phyloP scores from a whole-genome alignment of 305 asterid species.

The Fraxinus angustifolia region DNA sequence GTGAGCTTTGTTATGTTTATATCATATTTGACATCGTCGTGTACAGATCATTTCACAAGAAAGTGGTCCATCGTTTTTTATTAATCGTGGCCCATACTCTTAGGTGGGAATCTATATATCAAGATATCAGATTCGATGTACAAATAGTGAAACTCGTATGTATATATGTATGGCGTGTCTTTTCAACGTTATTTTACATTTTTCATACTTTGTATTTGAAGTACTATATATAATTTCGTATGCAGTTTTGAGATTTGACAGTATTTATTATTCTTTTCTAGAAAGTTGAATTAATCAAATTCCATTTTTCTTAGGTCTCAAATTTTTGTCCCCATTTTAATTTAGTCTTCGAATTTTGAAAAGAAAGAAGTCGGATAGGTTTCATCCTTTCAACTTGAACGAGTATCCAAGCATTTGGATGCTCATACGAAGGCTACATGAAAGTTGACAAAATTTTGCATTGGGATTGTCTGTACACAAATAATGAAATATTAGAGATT shows the following conservation, averaged over 20 bases:
- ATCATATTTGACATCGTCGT: too few relatives aligned
- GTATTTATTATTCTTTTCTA: constrained; percentile 1
- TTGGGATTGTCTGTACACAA: not conserved
- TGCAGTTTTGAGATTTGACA: not conserved
- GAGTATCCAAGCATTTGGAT: not conserved
- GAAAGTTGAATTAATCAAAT: not conserved
- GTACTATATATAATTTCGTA: not conserved
- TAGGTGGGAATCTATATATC: too few relatives aligned
- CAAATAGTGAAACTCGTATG: not conserved
- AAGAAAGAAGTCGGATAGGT: too few relatives aligned
- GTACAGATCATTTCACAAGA: too few relatives aligned
- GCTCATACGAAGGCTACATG: not conserved
- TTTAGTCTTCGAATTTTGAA: not conserved
- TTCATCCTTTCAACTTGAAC: not conserved
- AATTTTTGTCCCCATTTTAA: not conserved
- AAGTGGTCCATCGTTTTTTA: too few relatives aligned
- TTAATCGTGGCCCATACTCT: too few relatives aligned
- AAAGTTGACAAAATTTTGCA: too few relatives aligned
- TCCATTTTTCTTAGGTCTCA: not conserved
- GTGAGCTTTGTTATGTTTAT: too few relatives aligned
- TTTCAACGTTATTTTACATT: not conserved
- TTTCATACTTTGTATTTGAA: not conserved
- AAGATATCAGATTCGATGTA: too few relatives aligned
- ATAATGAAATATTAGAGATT: not conserved
- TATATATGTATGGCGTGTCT: not conserved